Percentiles rank a stretch among this genome's conserved stretches.
phyloP scores from a whole-genome alignment of 495 filamentous ascomycete species.

The Hyaloscypha hepaticicola region DNA sequence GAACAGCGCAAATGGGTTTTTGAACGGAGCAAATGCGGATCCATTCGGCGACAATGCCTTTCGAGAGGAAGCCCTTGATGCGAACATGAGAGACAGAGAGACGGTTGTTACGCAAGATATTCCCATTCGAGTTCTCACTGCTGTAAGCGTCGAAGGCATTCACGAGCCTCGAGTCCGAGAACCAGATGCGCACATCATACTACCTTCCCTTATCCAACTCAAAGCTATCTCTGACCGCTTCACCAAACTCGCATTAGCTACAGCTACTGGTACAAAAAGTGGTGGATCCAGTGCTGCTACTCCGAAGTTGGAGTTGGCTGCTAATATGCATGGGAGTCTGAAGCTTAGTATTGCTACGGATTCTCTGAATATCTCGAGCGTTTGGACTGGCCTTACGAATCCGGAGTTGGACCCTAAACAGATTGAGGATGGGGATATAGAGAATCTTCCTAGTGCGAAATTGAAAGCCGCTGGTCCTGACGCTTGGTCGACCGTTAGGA shows the following conservation, averaged over 20 bases:
- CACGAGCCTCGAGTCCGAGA: conserved; percentile 89
- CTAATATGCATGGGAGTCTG: conserved; percentile 89
- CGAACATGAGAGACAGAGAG: conserved; percentile 61
- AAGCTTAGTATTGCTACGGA: conserved; percentile 74
- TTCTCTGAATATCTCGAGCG: conserved; percentile 72
- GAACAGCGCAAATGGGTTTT: conserved; percentile 29
- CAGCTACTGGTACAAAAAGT: conserved; percentile 32
- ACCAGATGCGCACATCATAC: conserved; percentile 89
- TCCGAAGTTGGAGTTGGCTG: conserved; percentile 75
- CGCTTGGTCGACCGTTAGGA: conserved; percentile 79
- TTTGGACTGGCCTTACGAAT: conserved; percentile 81
- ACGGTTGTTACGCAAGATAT: conserved; percentile 94
- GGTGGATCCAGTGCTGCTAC: conserved; percentile 33
- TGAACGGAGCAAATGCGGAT: conserved; percentile 37
- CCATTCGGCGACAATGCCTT: conserved; percentile 41
- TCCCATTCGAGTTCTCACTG: conserved; percentile 84
- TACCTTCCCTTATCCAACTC: conserved; percentile 78
- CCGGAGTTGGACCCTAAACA: conserved; percentile 77
- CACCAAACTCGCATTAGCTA: conserved; percentile 65
- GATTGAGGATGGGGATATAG: conserved; percentile 57
- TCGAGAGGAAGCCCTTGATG: conserved; percentile 48
- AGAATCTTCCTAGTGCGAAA: conserved; percentile 69
- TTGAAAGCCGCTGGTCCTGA: conserved; percentile 62
- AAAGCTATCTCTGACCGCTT: conserved; percentile 93
- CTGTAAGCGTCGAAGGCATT: conserved; percentile 74